Percentiles rank a stretch among this genome's conserved stretches.
phyloP scores from a whole-genome alignment of 2,329 filamentous ascomycete species.

The Stagonosporopsis chrysanthemi region DNA sequence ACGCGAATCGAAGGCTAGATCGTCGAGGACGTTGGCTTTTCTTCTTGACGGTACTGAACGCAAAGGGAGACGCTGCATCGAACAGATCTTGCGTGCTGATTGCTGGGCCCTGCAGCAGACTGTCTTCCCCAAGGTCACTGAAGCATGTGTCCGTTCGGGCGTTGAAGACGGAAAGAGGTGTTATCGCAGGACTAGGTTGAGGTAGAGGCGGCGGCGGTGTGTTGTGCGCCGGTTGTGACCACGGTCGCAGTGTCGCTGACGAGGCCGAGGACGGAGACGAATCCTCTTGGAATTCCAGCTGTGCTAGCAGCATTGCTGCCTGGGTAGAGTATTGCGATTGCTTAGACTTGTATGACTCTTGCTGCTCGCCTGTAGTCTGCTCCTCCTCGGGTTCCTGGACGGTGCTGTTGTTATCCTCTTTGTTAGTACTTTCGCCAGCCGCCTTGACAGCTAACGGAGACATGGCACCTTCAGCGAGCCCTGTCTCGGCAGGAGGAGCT shows the following conservation, averaged over 20 bases:
- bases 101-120: constrained; percentile 21
- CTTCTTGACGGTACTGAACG: constrained; percentile 54
- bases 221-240: constrained; percentile 26
- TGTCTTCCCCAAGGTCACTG: constrained; percentile 4
- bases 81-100: constrained; percentile 57
- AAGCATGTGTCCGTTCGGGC: constrained; percentile 17
- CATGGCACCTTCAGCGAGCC: neutral
- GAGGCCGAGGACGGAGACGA: constrained; percentile 26
- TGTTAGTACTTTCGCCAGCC: neutral
- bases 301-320: constrained; percentile 45
- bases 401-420: neutral
- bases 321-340: constrained; percentile 47
- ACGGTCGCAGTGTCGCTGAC: constrained; percentile 23
- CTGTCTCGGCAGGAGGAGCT: neutral
- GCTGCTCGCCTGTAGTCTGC: neutral
- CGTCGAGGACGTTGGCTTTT: constrained; percentile 24
- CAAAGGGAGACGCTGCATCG: constrained; percentile 51
- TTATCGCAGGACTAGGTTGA: constrained; percentile 36
- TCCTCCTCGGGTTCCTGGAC: constrained; percentile 3
- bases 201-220: constrained; percentile 24
- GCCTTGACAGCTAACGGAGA: neutral
- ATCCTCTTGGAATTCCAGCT: constrained; percentile 44
- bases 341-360: constrained; percentile 17
- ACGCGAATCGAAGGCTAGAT: constrained; percentile 35
- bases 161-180: constrained; percentile 42